A percentile compares a stretch with the other conserved stretches of the same genome.
Evolutionary conservation across 2,329 filamentous ascomycete genomes (phyloP).

Genomic region (Colletotrichum lentis): DNA sequence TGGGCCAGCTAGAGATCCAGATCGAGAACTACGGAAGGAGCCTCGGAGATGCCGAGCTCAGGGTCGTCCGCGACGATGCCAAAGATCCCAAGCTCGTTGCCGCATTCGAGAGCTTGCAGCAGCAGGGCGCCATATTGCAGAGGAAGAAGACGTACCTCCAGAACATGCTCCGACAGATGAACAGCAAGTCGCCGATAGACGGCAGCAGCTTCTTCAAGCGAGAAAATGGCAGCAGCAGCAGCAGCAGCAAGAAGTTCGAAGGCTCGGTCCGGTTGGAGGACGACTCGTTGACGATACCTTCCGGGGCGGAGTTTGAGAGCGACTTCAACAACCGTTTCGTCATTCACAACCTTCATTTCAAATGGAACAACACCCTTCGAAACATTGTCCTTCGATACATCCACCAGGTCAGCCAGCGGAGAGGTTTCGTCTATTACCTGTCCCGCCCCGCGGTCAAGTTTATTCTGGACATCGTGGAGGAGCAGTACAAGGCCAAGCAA

Average conservation of each 20-base stretch:
- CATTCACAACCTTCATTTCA: slow-evolving; percentile 95
- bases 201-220: slow-evolving; percentile 42
- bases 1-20: slow-evolving; percentile 81
- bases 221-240: slow-evolving; percentile 40
- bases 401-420: slow-evolving; percentile 93
- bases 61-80: slow-evolving; percentile 59
- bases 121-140: slow-evolving; percentile 63
- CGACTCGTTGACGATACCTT: slow-evolving; percentile 70
- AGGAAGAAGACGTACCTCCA: slow-evolving; percentile 68
- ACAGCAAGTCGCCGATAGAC: slow-evolving; percentile 46
- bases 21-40: slow-evolving; percentile 76
- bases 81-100: slow-evolving; percentile 60
- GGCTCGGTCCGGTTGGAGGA: slow-evolving; percentile 58
- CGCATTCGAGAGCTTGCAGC: slow-evolving; percentile 68
- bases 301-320: slow-evolving; percentile 82
- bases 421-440: slow-evolving; percentile 97
- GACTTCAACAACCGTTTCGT: slow-evolving; percentile 99
- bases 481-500: slow-evolving; percentile 79
- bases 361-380: slow-evolving; percentile 96
- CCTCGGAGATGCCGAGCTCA: slow-evolving; percentile 80
- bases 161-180: slow-evolving; percentile 63
- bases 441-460: slow-evolving; percentile 96
- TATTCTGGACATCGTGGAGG: slow-evolving; percentile 95
- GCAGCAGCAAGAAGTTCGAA: slow-evolving; percentile 40
- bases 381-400: slow-evolving; percentile 98